phyloP scores from a whole-genome alignment of 2,329 filamentous ascomycete genomes.

The Monilinia fructicola region DNA sequence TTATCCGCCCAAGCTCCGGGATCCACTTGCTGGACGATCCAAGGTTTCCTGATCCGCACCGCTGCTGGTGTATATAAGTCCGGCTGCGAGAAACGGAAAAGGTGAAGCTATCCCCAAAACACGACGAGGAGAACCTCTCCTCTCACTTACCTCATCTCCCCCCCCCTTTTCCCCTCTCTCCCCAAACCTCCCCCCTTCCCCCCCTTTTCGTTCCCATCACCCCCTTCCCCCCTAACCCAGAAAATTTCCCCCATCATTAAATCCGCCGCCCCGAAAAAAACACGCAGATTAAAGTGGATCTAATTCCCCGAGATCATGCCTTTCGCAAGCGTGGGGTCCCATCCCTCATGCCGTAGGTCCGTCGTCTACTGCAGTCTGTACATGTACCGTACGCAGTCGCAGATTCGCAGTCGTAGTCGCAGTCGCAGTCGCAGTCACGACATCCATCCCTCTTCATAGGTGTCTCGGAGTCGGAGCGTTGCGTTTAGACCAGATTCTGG shows the following conservation, averaged over 20 bases:
- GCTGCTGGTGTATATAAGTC: too few species aligned
- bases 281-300: slow-evolving; percentile 2
- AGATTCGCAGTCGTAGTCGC: too few species aligned
- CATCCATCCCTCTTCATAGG: background rate
- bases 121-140: too few species aligned
- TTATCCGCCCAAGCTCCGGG: slow-evolving; percentile 9
- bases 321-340: slow-evolving; percentile 7
- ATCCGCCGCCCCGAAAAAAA: background rate
- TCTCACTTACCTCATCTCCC: background rate
- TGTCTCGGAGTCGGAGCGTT: slow-evolving; percentile 4
- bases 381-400: too few species aligned
- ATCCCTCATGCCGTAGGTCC: background rate
- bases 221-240: background rate
- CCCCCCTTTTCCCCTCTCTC: background rate
- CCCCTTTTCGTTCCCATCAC: background rate
- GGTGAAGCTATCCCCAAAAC: too few species aligned
- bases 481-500: slow-evolving; percentile 11
- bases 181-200: background rate
- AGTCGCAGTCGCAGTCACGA: background rate
- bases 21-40: background rate
- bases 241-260: background rate
- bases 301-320: slow-evolving; percentile 18
- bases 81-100: too few species aligned
- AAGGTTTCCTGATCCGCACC: too few species aligned
- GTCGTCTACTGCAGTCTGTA: too few species aligned